A percentile compares a stretch with the other conserved stretches of the same genome.
Conservation (phyloP, 2,329 filamentous ascomycete genomes). For the Beauveria sp. region DNA sequence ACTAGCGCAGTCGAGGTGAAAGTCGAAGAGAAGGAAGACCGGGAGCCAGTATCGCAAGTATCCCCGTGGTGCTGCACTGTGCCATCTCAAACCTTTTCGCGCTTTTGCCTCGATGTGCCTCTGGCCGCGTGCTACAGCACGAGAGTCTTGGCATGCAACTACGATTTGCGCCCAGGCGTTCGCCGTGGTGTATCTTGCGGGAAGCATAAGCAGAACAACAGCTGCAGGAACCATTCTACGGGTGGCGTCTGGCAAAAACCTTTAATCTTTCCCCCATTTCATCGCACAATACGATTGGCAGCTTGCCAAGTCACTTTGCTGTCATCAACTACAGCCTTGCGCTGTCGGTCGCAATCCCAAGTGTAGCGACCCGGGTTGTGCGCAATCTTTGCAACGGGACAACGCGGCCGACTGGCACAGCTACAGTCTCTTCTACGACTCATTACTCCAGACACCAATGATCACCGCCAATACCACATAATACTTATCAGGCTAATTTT, state of each 20-base stretch:
- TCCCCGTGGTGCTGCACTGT: neutral
- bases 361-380: neutral
- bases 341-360: neutral
- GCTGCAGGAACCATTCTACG: neutral
- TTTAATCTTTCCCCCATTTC: neutral
- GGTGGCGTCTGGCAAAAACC: neutral
- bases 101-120: neutral
- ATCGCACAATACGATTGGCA: neutral
- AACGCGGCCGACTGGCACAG: neutral
- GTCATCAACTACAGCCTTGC: neutral
- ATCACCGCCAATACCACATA: neutral
- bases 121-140: neutral
- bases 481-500: slow-evolving; percentile 2
- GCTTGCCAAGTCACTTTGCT: neutral
- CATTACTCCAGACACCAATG: neutral
- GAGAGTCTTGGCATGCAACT: neutral
- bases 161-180: neutral
- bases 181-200: neutral
- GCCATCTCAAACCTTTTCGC: neutral
- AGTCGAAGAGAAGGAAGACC: neutral
- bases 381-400: neutral
- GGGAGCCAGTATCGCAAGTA: neutral
- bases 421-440: neutral
- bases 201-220: neutral
- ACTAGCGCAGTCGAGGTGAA: neutral